These are phyloP conservation scores for Naumovozyma dairenensis DNA, from an alignment of 805 yeast genomes.

Conservation along the genomic window DNA sequence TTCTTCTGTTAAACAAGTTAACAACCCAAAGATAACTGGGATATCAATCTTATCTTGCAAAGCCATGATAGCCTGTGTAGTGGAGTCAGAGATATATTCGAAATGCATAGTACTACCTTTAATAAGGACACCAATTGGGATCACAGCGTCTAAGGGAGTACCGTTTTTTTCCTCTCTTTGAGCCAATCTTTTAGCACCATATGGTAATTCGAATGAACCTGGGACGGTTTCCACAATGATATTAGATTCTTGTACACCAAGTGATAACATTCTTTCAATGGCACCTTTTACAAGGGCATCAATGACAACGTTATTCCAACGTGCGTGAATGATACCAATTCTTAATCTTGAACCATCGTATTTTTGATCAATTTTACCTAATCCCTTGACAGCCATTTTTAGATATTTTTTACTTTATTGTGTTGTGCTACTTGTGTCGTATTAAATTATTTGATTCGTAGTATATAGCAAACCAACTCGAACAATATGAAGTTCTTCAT, in stretches of 20 bases:
- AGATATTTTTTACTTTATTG: too few relatives aligned
- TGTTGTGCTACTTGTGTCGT: too few relatives aligned
- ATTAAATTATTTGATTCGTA: too few relatives aligned
- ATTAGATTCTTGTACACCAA: constrained; percentile 69
- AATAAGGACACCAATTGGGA: constrained; percentile 89
- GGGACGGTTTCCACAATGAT: constrained; percentile 82
- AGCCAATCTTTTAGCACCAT: constrained; percentile 50
- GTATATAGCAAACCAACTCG: too few relatives aligned
- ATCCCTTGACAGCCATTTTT: constrained; percentile 68
- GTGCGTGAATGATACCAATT: constrained; percentile 86
- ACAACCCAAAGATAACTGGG: constrained; percentile 88
- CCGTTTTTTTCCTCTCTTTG: constrained; percentile 35
- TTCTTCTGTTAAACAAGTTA: constrained; percentile 87
- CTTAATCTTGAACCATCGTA: constrained; percentile 62
- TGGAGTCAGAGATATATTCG: constrained; percentile 90
- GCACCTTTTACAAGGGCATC: constrained; percentile 77
- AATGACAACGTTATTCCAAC: constrained; percentile 82
- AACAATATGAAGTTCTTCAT: too few relatives aligned
- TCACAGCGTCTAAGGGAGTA: constrained; percentile 65
- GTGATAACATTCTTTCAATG: constrained; percentile 41
- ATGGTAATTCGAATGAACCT: constrained; percentile 91
- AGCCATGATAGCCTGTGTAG: constrained; percentile 75
- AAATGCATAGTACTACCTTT: constrained; percentile 98
- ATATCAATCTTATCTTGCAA: constrained; percentile 56
- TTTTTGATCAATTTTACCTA: constrained; percentile 59